Conservation (phyloP, 1,284 basidiomycete genomes). For the Leccinum angustisporum region DNA sequence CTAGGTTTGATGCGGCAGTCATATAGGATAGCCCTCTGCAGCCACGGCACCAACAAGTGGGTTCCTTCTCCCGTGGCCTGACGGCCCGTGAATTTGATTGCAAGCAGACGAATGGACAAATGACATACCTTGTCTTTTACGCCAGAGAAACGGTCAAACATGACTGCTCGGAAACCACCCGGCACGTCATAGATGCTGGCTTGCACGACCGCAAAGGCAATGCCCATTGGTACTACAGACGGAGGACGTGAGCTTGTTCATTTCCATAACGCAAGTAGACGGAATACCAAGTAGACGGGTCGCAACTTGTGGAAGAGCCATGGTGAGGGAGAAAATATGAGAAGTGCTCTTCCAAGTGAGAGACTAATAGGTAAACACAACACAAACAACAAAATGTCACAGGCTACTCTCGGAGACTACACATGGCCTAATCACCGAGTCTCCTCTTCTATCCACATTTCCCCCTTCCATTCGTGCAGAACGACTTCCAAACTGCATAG, state of each 20-base stretch:
- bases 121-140: slow-evolving; percentile 71
- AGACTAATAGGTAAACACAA: slow-evolving; percentile 14
- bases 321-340: slow-evolving; percentile 14
- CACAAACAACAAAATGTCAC: slow-evolving; percentile 21
- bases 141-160: slow-evolving; percentile 98
- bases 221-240: slow-evolving; percentile 68
- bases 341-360: background rate
- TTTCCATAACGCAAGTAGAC: background rate
- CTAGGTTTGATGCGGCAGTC: slow-evolving; percentile 98
- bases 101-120: background rate
- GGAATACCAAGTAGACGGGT: slow-evolving; percentile 47
- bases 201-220: slow-evolving; percentile 67
- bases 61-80: slow-evolving; percentile 93
- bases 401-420: background rate
- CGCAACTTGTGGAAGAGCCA: slow-evolving; percentile 51
- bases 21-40: slow-evolving; percentile 94
- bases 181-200: slow-evolving; percentile 91
- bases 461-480: slow-evolving; percentile 84
- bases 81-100: background rate
- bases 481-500: slow-evolving; percentile 96
- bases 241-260: slow-evolving; percentile 7
- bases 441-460: slow-evolving; percentile 54
- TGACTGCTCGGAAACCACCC: slow-evolving; percentile 92
- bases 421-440: slow-evolving; percentile 30
- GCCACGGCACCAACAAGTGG: slow-evolving; percentile 94